Percentiles rank a stretch among this genome's conserved stretches.
phyloP scores from a whole-genome alignment of 2,329 filamentous ascomycete species.

The Chaetomiaceae sp. region DNA sequence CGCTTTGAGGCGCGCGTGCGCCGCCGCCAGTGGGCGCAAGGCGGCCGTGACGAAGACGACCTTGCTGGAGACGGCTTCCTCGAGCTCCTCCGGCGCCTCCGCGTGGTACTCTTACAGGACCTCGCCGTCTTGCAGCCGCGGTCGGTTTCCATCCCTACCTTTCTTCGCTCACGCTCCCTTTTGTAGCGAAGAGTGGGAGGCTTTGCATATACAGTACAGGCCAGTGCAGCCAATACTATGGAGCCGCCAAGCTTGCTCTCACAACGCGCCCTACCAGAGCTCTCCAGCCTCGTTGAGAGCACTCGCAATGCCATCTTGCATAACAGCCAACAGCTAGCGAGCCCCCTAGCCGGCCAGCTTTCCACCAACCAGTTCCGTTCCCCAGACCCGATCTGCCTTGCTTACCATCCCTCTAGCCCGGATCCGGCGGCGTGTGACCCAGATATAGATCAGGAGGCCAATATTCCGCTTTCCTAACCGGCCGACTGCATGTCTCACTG shows the following conservation, averaged over 20 bases:
- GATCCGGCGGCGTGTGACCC: constrained; percentile 3
- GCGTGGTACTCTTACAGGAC: neutral
- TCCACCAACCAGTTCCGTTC: too few species aligned
- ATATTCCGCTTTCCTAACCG: constrained; percentile 7
- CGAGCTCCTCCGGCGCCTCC: neutral
- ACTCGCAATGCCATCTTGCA: neutral
- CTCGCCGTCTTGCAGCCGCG: neutral
- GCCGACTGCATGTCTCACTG: constrained; percentile 7
- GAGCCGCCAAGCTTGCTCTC: neutral
- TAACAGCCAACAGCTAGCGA: neutral
- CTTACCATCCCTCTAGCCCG: constrained; percentile 5
- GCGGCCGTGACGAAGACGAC: constrained; percentile 7
- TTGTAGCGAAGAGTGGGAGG: neutral
- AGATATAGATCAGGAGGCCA: constrained; percentile 7
- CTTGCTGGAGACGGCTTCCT: constrained; percentile 1
- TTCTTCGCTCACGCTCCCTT: neutral
- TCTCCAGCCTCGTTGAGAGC: neutral
- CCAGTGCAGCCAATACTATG: neutral
- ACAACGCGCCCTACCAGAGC: neutral
- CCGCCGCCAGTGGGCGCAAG: neutral
- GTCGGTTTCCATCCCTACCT: neutral
- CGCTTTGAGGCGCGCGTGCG: constrained; percentile 3
- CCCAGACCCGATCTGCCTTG: too few species aligned
- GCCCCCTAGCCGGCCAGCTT: too few species aligned
- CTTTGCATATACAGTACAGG: neutral